Base-by-base conservation (phyloP, 179 eudicot species). In the Beta macrorhiza region DNA sequence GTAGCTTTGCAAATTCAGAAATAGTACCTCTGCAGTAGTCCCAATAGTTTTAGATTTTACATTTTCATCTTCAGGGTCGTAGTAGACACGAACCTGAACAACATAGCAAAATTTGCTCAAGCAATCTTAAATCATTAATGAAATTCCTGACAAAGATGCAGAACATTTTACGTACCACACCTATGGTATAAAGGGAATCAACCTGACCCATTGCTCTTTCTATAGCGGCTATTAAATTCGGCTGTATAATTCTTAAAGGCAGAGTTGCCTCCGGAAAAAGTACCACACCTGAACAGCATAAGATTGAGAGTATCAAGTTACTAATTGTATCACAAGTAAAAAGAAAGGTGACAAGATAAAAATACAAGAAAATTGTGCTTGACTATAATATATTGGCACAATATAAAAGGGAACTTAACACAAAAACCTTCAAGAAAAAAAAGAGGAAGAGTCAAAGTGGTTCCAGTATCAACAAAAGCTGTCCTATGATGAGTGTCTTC, bases 251-350 rank as follows among this genome's bases (percentile, higher is more conserved):
- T 89, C 98, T 89, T 76, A 96, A 87, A 67, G 96, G 98, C 86
- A 96, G 99, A 81, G 89, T 92, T 78, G 96, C 96, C 83, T 90
- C 99, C 3, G 98, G 99, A 76, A 96, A 94, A 77, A 96, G 87
- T 82, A 96, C 99, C 52, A 90, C 97, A 55, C 98, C 98, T 96
- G 88, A 79, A 74, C 6, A 74, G 29, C 62, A 64, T 17, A 16
- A 13, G 37, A 51, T 22, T 22, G 45, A 12, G 52, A 71, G 51
- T 61, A 58, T 75, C 44, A 82, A 63, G 61, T 74, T 22, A 45
- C 52, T 62, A 58, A 57, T 45, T 25, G 53, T 62, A n/a, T 25
- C 51, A 77, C 42, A 16, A 61, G 13, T 61, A 79, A 17, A 14
- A 16, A 74, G 4, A 6, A 49, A 56, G 16, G 42, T 29, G 11